Evolutionary conservation across 345 rosid species (phyloP), one percentile per base, ranked within the genome.

Genomic region (Salix suchowensis): DNA sequence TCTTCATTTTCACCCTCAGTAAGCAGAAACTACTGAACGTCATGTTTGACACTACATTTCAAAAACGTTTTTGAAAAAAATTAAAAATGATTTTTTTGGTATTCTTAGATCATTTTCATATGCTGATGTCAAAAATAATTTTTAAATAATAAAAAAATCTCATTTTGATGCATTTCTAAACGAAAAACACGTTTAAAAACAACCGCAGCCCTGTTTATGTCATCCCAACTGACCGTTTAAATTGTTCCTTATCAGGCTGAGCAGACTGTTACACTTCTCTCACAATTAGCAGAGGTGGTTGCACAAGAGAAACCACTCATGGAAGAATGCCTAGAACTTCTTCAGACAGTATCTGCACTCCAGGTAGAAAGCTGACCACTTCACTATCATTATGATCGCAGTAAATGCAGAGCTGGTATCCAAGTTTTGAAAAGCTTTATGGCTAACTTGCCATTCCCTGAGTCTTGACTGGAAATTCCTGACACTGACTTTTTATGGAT

Each of bases 221-320:
- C 36, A 26, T 30, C 44, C 42, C 37, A 46, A 64, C 62, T 78
- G 37, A 74, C 4, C n/a, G 39, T 78, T 78, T 71, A 67, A 69
- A 44, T 50, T 24, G 26, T 28, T 44, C 24, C 55, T 76, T 23
- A 24, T 48, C 87, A 91, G 94, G 86, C 71, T 34, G 88, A 87
- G 78, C 76, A 79, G 74, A 72, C 73, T 14, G 84, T 75, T 68
- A 65, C 79, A 18, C 75, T 88, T 40, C 77, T 88, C 30, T 88
- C 93, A 36, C 81, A 91, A 77, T 82, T 94, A 74, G 91, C 93
- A 1, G 78, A 79, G 70, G 91, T 90, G 67, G 85, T 77, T 39
- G 78, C 86, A 64, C 90, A 89, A 60, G 98, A 92, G 83, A 94
- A 87, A 76, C 65, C 90, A 78, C 74, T 89, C 24, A 23, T 92